Evolutionary conservation across 768 basidiomycete species (phyloP).

Genomic region (Suillus lakei): DNA sequence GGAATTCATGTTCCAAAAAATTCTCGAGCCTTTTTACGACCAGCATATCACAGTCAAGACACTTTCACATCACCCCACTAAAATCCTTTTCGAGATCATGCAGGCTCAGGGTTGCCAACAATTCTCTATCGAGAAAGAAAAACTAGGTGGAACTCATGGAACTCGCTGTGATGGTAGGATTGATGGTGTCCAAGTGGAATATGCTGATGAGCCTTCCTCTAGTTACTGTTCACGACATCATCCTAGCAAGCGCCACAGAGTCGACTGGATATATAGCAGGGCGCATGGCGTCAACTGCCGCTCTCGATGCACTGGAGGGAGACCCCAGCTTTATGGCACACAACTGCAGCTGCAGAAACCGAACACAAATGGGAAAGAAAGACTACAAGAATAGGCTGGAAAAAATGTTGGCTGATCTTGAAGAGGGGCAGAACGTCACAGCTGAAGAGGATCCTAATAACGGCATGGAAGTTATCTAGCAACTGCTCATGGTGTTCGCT

Average conservation of each 20-base stretch:
- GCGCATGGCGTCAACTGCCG: slow-evolving; percentile 63
- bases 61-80: slow-evolving; percentile 78
- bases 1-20: slow-evolving; percentile 66
- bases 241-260: slow-evolving; percentile 63
- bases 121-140: slow-evolving; percentile 63
- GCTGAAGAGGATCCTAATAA: neutral
- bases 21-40: slow-evolving; percentile 81
- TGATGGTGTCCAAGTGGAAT: slow-evolving; percentile 12
- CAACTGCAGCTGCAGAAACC: slow-evolving; percentile 68
- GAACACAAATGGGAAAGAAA: slow-evolving; percentile 36
- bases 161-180: slow-evolving; percentile 59
- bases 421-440: slow-evolving; percentile 14
- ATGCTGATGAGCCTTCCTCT: slow-evolving; percentile 18
- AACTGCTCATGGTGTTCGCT: neutral
- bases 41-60: slow-evolving; percentile 74
- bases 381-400: slow-evolving; percentile 43
- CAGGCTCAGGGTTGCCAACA: slow-evolving; percentile 74
- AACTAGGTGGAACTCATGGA: slow-evolving; percentile 35
- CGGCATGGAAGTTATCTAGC: neutral
- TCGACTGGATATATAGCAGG: slow-evolving; percentile 56
- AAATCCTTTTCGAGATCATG: slow-evolving; percentile 72
- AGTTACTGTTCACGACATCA: slow-evolving; percentile 74
- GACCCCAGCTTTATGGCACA: slow-evolving; percentile 65
- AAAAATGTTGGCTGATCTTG: slow-evolving; percentile 32
- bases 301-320: slow-evolving; percentile 70